phyloP scores from a whole-genome alignment of 371 early-diverging fungal genomes.

The Zancudomyces culisetae region DNA sequence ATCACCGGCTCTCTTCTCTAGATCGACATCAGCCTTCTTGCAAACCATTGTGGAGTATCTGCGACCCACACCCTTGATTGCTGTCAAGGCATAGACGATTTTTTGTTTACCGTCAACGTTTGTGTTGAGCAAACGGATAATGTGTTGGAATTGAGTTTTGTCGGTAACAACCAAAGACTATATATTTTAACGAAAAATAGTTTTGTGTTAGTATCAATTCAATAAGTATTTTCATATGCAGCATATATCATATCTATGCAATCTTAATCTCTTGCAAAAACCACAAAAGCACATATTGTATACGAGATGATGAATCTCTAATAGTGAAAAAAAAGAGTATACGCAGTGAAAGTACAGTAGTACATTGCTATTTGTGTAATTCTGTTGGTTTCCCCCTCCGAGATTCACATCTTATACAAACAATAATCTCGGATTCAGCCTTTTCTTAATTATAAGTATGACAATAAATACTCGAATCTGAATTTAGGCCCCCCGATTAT shows the following conservation, averaged over 20 bases:
- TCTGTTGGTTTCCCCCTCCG: too few species aligned
- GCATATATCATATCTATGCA: not conserved
- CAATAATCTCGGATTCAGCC: too few species aligned
- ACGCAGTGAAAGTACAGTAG: too few species aligned
- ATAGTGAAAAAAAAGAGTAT: too few species aligned
- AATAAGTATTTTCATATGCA: not conserved
- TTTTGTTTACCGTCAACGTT: slow-evolving; percentile 97
- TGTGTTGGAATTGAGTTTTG: slow-evolving; percentile 89
- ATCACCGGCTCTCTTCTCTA: slow-evolving; percentile 96
- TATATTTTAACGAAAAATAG: not conserved
- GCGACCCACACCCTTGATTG: slow-evolving; percentile 97
- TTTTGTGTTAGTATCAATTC: not conserved
- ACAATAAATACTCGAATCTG: too few species aligned
- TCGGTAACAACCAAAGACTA: slow-evolving; percentile 77
- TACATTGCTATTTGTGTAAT: too few species aligned
- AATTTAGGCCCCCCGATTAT: too few species aligned
- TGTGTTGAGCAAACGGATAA: slow-evolving; percentile 99
- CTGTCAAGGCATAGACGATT: slow-evolving; percentile 89
- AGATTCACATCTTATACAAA: too few species aligned
- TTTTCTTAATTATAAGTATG: too few species aligned
- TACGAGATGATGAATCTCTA: too few species aligned
- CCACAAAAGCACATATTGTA: too few species aligned
- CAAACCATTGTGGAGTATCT: slow-evolving; percentile 94
- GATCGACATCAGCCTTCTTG: slow-evolving; percentile 95
- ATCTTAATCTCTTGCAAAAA: too few species aligned